These are phyloP conservation scores for Penicillium sp. DNA, from an alignment of 2,329 filamentous ascomycete genomes.

Conservation along the genomic window DNA sequence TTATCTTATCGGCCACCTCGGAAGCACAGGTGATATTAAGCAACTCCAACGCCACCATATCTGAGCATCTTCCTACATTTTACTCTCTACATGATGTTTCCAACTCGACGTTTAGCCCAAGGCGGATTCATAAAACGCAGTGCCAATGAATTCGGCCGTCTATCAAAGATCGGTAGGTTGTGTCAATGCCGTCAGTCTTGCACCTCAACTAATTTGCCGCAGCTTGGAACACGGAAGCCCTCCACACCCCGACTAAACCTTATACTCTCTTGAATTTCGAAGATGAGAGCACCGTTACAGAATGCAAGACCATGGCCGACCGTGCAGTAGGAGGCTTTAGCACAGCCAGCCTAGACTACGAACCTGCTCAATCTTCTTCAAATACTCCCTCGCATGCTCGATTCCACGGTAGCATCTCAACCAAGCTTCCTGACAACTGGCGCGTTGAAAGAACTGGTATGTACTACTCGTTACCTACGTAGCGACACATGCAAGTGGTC, in stretches of 20 bases:
- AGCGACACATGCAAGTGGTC: not conserved
- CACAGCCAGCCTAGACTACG: constrained; percentile 66
- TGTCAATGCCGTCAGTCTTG: constrained; percentile 2
- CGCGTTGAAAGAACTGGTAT: constrained; percentile 43
- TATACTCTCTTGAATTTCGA: constrained; percentile 43
- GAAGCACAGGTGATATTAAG: constrained; percentile 3
- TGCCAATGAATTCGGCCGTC: constrained; percentile 57
- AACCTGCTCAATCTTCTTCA: constrained; percentile 46
- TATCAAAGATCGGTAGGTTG: constrained; percentile 53
- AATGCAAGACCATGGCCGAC: constrained; percentile 77
- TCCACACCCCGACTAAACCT: constrained; percentile 39
- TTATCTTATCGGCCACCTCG: constrained; percentile 26
- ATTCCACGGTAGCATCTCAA: constrained; percentile 88
- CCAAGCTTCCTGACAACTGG: constrained; percentile 69
- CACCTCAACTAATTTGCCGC: constrained; percentile 6
- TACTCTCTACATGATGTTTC: constrained; percentile 33
- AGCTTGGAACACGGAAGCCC: constrained; percentile 45
- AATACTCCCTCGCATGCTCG: constrained; percentile 63
- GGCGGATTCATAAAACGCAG: constrained; percentile 58
- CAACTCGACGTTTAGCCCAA: constrained; percentile 40
- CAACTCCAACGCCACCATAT: not conserved
- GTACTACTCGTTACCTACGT: not conserved
- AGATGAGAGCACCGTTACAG: constrained; percentile 33
- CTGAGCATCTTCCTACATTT: not conserved
- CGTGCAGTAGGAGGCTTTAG: constrained; percentile 84